phyloP scores from a whole-genome alignment of 2,329 filamentous ascomycete genomes.

The Alternaria incomplexa region DNA sequence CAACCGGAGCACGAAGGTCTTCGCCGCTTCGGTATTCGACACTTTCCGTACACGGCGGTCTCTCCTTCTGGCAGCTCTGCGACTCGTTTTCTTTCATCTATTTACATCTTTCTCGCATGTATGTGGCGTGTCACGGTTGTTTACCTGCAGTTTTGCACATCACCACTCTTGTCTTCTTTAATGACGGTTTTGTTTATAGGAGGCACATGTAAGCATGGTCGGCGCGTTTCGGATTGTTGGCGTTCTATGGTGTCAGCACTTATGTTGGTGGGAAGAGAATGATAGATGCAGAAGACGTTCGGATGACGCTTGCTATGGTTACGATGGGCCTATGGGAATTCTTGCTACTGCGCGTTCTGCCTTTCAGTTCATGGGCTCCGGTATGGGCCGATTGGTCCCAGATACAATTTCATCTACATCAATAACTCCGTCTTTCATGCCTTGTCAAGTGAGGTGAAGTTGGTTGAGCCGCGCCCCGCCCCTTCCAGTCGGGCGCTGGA shows the following conservation, averaged over 20 bases:
- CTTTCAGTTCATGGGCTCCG: not conserved
- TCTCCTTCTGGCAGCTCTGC: not conserved
- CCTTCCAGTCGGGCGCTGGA: no score
- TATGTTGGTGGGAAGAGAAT: constrained; percentile 3
- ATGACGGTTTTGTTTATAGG: constrained; percentile 3
- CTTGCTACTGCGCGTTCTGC: not conserved
- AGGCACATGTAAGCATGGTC: constrained; percentile 9
- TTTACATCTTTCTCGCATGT: not conserved
- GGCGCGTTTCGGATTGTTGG: constrained; percentile 14
- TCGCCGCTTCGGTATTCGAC: not conserved
- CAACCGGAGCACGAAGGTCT: constrained; percentile 4
- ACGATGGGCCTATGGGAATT: not conserved
- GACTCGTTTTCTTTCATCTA: not conserved
- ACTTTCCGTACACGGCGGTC: not conserved
- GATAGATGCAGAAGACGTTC: constrained; percentile 4
- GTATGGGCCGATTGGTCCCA: not conserved
- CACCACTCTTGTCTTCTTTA: constrained; percentile 16
- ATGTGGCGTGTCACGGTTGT: constrained; percentile 10
- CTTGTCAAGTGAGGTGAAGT: not conserved
- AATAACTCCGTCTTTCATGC: not conserved
- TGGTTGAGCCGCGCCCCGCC: not conserved
- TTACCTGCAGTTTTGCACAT: constrained; percentile 15
- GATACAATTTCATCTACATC: constrained; percentile 4
- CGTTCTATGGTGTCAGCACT: constrained; percentile 9
- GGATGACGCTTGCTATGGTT: constrained; percentile 1